phyloP scores from a whole-genome alignment of 2,329 filamentous ascomycete species.

The Nigrospora oryzae region DNA sequence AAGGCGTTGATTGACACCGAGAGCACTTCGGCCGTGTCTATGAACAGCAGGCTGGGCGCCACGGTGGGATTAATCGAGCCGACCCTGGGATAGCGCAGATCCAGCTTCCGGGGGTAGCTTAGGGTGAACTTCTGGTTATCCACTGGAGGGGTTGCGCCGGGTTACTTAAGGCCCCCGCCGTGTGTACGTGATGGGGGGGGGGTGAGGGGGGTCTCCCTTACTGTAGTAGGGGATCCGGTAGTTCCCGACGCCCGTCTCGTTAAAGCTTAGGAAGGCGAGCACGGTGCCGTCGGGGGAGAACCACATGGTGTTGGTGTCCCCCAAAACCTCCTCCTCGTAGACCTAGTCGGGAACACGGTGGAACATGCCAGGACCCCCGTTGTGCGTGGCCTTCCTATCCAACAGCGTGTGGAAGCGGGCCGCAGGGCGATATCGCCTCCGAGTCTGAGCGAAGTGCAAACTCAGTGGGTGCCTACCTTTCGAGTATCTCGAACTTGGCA shows the following conservation, averaged over 20 bases:
- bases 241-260: slow-evolving; percentile 59
- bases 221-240: slow-evolving; percentile 62
- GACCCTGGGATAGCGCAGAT: slow-evolving; percentile 62
- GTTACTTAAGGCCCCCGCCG: too few relatives aligned
- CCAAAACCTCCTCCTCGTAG: slow-evolving; percentile 51
- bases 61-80: slow-evolving; percentile 59
- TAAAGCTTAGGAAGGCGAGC: slow-evolving; percentile 47
- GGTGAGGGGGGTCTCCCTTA: too few relatives aligned
- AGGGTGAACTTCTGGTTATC: slow-evolving; percentile 45
- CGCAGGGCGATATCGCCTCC: too few relatives aligned
- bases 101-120: slow-evolving; percentile 52
- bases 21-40: slow-evolving; percentile 35
- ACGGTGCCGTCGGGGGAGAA: slow-evolving; percentile 47
- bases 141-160: too few relatives aligned
- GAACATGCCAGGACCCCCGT: slow-evolving; percentile 55
- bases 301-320: slow-evolving; percentile 42
- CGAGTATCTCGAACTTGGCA: too few relatives aligned
- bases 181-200: not conserved
- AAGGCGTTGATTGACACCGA: slow-evolving; percentile 48
- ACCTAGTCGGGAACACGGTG: slow-evolving; percentile 59
- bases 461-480: too few relatives aligned
- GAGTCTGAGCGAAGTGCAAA: too few relatives aligned
- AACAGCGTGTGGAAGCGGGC: too few relatives aligned
- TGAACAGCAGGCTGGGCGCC: slow-evolving; percentile 46
- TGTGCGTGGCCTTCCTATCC: slow-evolving; percentile 49